Conservation (phyloP, 768 basidiomycete species). For the Royoungia palumana region DNA sequence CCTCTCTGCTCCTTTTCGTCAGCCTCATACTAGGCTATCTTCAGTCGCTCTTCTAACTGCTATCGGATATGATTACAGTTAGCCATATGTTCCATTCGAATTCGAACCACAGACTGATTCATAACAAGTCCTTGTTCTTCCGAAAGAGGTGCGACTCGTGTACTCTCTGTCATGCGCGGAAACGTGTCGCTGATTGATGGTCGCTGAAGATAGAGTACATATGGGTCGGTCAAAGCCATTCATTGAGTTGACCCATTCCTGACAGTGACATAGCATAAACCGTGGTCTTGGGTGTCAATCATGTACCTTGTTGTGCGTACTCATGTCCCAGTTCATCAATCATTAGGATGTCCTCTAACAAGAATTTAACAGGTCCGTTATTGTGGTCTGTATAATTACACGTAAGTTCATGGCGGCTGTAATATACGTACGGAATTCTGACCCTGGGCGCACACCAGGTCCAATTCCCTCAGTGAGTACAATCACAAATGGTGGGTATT, state of each 20-base stretch:
- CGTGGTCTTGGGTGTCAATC: not conserved
- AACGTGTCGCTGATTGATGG: no score
- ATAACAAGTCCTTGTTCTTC: no score
- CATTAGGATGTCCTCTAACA: not conserved
- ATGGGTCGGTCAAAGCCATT: not conserved
- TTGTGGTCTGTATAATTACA: not conserved
- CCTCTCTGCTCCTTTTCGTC: no score
- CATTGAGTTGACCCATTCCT: not conserved
- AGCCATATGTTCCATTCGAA: no score
- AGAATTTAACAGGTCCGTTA: not conserved
- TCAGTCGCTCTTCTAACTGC: no score
- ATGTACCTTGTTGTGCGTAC: not conserved
- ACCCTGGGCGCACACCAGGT: not conserved
- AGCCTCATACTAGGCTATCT: no score
- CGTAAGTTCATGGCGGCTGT: not conserved
- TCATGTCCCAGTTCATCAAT: no score
- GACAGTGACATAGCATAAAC: not conserved
- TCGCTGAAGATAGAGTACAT: not conserved
- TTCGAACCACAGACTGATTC: no score
- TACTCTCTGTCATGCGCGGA: no score
- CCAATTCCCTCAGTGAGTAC: not conserved
- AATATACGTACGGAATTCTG: not conserved
- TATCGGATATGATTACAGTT: no score
- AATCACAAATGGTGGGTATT: no score
- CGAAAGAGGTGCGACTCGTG: no score